Evolutionary conservation across 1,139 yeast genomes (phyloP).

Genomic region (Entelexis paramagnoliae): DNA sequence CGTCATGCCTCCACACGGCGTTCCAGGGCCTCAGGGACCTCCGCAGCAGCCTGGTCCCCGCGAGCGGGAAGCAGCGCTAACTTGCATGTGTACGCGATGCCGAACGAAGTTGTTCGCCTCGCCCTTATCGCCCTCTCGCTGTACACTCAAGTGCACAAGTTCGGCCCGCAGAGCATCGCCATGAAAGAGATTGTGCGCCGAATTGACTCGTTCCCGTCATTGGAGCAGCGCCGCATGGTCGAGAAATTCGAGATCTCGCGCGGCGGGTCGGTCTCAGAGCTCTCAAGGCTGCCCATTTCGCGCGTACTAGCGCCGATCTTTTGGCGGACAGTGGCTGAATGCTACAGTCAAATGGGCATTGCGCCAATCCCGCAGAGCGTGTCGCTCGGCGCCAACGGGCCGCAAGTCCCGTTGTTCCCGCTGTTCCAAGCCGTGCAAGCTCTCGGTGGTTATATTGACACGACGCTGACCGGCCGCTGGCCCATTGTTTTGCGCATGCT

Average conservation of each 20-base stretch:
- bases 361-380: slow-evolving; percentile 11
- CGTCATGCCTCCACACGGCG: neutral
- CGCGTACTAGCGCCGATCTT: slow-evolving; percentile 15
- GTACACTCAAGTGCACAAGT: slow-evolving; percentile 17
- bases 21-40: neutral
- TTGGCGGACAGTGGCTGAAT: slow-evolving; percentile 17
- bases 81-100: neutral
- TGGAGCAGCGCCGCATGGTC: slow-evolving; percentile 17
- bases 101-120: neutral
- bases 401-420: slow-evolving; percentile 14
- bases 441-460: slow-evolving; percentile 17
- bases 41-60: neutral
- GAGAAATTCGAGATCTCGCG: slow-evolving; percentile 18
- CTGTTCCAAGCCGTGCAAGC: slow-evolving; percentile 21
- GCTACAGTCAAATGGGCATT: slow-evolving; percentile 12
- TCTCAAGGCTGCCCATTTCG: slow-evolving; percentile 13
- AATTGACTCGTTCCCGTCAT: slow-evolving; percentile 11
- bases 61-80: neutral
- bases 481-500: slow-evolving; percentile 7
- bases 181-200: slow-evolving; percentile 15
- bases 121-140: slow-evolving; percentile 17
- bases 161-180: slow-evolving; percentile 11
- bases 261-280: slow-evolving; percentile 4
- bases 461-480: slow-evolving; percentile 16
- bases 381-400: slow-evolving; percentile 6